Evolutionary conservation across 768 basidiomycete species (phyloP).

Genomic region (Thelephora ganbajun): DNA sequence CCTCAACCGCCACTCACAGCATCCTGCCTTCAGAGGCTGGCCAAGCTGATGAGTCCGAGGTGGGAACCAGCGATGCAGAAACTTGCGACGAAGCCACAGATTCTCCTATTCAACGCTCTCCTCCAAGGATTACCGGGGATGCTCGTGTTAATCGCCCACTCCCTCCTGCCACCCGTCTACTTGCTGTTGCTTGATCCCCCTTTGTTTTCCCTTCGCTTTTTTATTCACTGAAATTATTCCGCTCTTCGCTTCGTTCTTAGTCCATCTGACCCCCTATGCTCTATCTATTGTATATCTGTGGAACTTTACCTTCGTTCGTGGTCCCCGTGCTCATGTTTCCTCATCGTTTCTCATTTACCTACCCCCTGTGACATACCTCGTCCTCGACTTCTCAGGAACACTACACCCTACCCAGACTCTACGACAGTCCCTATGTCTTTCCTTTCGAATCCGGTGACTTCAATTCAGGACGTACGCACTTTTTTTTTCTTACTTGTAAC

Average conservation of each 20-base stretch:
- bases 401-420: background rate
- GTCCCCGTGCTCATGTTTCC: background rate
- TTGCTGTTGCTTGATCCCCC: background rate
- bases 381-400: background rate
- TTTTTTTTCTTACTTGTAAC: background rate
- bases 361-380: constrained; percentile 1
- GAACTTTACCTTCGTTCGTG: background rate
- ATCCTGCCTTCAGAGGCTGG: too few species aligned
- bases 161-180: background rate
- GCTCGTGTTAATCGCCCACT: too few species aligned
- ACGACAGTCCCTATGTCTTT: background rate
- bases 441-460: background rate
- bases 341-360: constrained; percentile 1
- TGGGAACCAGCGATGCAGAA: too few species aligned
- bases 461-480: background rate
- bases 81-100: too few species aligned
- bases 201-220: constrained; percentile 2
- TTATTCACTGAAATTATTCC: constrained; percentile 2
- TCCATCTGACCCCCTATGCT: background rate
- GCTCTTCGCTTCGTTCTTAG: background rate
- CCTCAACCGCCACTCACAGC: background rate
- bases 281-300: background rate
- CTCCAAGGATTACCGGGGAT: too few species aligned
- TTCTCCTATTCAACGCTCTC: too few species aligned
- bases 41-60: too few species aligned